Evolutionary conservation across 2,329 filamentous ascomycete genomes (phyloP).

Genomic region (Hypoxylon sp.): DNA sequence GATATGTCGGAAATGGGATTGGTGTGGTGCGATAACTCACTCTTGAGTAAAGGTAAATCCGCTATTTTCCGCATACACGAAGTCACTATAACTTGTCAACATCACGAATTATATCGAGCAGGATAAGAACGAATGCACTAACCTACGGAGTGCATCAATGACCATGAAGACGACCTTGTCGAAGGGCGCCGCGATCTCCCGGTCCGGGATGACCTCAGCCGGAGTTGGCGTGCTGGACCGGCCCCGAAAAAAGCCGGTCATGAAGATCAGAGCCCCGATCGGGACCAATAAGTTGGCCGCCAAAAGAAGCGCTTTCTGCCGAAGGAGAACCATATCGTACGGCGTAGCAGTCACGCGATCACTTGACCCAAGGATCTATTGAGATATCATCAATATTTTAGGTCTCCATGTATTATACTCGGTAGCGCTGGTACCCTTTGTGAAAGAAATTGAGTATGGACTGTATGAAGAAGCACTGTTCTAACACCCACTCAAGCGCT

Average conservation of each 20-base stretch:
- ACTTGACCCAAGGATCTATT: not conserved
- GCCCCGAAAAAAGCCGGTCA: conserved; percentile 23
- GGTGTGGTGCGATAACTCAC: not conserved
- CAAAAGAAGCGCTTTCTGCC: conserved; percentile 12
- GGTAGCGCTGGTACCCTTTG: not conserved
- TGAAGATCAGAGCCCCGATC: conserved; percentile 22
- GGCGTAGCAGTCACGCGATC: not conserved
- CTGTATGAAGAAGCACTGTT: not conserved
- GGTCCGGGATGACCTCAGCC: conserved; percentile 4
- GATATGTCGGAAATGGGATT: not conserved
- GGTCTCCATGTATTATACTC: not conserved
- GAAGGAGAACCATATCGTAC: conserved; percentile 9
- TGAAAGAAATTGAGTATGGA: not conserved
- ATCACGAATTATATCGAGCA: not conserved
- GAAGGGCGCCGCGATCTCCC: conserved; percentile 61
- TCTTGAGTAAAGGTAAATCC: conserved; percentile 76
- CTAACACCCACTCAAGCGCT: not conserved
- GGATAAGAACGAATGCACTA: conserved; percentile 23
- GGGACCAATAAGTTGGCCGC: conserved; percentile 21
- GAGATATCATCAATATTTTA: not conserved
- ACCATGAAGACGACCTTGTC: conserved; percentile 82
- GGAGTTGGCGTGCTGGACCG: conserved; percentile 12
- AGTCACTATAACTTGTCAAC: conserved; percentile 64
- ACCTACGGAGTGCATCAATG: conserved; percentile 78
- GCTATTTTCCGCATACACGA: conserved; percentile 74